Percentiles rank a stretch among this genome's conserved stretches.
Conservation (phyloP, 2,329 filamentous ascomycete genomes). For the Aureobasidium sp. region DNA sequence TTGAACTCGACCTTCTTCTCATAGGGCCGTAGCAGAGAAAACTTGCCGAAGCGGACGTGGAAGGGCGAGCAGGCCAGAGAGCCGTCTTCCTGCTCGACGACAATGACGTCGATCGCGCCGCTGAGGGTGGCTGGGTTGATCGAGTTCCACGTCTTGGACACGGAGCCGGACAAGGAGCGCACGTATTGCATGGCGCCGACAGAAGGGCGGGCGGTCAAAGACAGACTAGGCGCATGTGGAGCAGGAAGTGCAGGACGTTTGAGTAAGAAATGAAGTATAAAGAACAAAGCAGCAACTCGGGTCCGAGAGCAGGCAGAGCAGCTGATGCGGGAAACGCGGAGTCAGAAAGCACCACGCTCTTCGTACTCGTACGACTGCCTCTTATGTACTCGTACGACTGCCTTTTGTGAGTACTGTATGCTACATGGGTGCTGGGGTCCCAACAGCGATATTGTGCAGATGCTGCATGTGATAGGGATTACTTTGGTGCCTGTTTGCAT, state of each 20-base stretch:
- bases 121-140: slow-evolving; percentile 97
- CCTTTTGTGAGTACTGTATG: neutral
- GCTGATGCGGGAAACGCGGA: slow-evolving; percentile 13
- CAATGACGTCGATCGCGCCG: slow-evolving; percentile 97
- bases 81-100: slow-evolving; percentile 92
- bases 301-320: slow-evolving; percentile 2
- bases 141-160: slow-evolving; percentile 98
- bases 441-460: neutral
- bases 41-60: slow-evolving; percentile 98
- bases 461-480: neutral
- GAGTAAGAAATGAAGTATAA: slow-evolving; percentile 1
- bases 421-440: neutral
- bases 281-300: slow-evolving; percentile 5
- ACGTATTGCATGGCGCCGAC: slow-evolving; percentile 83
- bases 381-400: neutral
- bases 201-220: neutral
- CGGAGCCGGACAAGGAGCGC: slow-evolving; percentile 85
- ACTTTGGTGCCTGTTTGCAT: neutral
- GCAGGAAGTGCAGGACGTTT: slow-evolving; percentile 3
- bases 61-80: slow-evolving; percentile 88
- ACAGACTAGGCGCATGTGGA: neutral
- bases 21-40: slow-evolving; percentile 85
- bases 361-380: neutral
- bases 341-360: neutral
- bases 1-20: slow-evolving; percentile 99